phyloP scores from a whole-genome alignment of 345 rosid species.

The Syzygium grande region DNA sequence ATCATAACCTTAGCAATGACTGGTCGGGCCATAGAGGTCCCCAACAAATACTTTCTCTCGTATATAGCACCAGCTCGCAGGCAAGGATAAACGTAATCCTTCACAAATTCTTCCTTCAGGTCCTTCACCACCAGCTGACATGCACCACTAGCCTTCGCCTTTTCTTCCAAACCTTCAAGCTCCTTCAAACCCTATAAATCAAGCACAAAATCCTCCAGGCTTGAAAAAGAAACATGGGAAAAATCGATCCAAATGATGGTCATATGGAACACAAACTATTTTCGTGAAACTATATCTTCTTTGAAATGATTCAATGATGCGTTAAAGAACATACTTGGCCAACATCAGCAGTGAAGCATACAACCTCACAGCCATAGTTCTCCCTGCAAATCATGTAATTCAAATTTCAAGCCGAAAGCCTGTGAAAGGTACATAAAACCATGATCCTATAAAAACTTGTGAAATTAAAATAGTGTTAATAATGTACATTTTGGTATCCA shows the following conservation, averaged over 20 bases:
- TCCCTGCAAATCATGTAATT: conserved; percentile 38
- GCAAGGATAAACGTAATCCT: conserved; percentile 81
- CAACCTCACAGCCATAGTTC: conserved; percentile 98
- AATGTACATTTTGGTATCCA: background rate
- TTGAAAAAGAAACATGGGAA: background rate
- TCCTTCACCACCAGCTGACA: conserved; percentile 90
- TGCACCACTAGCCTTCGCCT: conserved; percentile 97
- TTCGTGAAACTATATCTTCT: background rate
- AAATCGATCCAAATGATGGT: background rate
- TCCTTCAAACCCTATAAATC: conserved; percentile 66
- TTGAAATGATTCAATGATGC: background rate
- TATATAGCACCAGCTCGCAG: conserved; percentile 91
- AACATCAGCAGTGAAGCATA: conserved; percentile 98
- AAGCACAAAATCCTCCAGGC: background rate
- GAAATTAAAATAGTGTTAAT: background rate
- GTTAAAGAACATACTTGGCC: conserved; percentile 61
- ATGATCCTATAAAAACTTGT: background rate
- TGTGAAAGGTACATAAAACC: background rate
- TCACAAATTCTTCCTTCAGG: conserved; percentile 85
- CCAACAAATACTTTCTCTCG: conserved; percentile 87
- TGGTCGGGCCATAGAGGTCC: conserved; percentile 99
- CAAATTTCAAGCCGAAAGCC: background rate
- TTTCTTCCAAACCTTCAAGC: conserved; percentile 86
- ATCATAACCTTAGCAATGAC: conserved; percentile 86
- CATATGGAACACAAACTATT: background rate